These are phyloP conservation scores for Lagerstroemia speciosa DNA, from an alignment of 345 rosid genomes.

Conservation along the genomic window DNA sequence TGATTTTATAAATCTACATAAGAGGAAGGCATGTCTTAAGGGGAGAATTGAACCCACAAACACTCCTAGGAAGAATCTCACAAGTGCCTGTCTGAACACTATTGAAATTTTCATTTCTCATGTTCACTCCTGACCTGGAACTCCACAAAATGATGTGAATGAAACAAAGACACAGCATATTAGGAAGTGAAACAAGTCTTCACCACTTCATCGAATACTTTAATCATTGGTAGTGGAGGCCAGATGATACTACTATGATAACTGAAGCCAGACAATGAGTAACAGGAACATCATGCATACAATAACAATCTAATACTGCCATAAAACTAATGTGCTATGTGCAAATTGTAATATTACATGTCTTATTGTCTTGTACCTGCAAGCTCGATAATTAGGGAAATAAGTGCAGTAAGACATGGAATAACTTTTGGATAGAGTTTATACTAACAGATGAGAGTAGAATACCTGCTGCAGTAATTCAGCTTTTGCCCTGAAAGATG, in stretches of 20 bases:
- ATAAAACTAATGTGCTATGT: too few relatives aligned
- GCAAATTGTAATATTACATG: too few relatives aligned
- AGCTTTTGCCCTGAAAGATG: conserved; percentile 92
- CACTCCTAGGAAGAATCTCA: too few relatives aligned
- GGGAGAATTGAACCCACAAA: too few relatives aligned
- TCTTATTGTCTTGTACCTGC: too few relatives aligned
- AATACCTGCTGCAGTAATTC: conserved; percentile 73
- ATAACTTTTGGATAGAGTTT: not conserved
- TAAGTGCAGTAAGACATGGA: not conserved
- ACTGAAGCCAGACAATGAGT: not conserved
- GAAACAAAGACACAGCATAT: not conserved
- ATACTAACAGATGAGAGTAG: not conserved
- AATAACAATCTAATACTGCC: not conserved
- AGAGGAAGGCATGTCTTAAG: too few relatives aligned
- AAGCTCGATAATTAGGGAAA: not conserved
- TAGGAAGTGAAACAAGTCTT: not conserved
- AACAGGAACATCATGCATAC: not conserved
- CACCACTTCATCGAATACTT: not conserved
- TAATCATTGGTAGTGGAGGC: not conserved
- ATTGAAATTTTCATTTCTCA: not conserved
- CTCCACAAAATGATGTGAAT: not conserved
- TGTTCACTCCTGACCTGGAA: not conserved
- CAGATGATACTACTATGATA: not conserved
- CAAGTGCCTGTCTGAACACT: too few relatives aligned
- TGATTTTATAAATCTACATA: too few relatives aligned